Evolutionary conservation across 768 basidiomycete genomes (phyloP).

Genomic region (Suillus fuscotomentosus): DNA sequence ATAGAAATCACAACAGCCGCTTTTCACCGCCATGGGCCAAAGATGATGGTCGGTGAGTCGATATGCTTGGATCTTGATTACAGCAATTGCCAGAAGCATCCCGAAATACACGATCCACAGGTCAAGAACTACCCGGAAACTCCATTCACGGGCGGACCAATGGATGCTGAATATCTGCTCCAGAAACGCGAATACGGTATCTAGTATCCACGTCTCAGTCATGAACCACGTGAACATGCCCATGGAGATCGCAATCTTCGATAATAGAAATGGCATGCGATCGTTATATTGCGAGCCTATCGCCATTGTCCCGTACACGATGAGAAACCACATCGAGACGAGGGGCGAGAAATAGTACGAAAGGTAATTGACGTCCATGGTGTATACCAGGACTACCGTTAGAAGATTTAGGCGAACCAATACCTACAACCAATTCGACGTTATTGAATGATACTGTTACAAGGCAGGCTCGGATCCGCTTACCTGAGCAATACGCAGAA

Average conservation of each 20-base stretch:
- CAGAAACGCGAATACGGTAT: slow-evolving; percentile 61
- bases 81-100: slow-evolving; percentile 73
- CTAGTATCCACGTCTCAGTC: slow-evolving; percentile 58
- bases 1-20: slow-evolving; percentile 47
- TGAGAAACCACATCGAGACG: slow-evolving; percentile 87
- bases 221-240: slow-evolving; percentile 64
- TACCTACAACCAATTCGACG: slow-evolving; percentile 40
- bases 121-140: slow-evolving; percentile 86
- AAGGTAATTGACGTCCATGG: slow-evolving; percentile 90
- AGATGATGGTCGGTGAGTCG: slow-evolving; percentile 65
- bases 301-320: slow-evolving; percentile 80
- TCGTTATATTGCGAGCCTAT: slow-evolving; percentile 74
- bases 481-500: slow-evolving; percentile 72
- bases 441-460: slow-evolving; percentile 6
- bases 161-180: slow-evolving; percentile 66
- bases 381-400: slow-evolving; percentile 79
- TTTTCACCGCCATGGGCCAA: slow-evolving; percentile 61
- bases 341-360: slow-evolving; percentile 91
- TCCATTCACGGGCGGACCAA: slow-evolving; percentile 88
- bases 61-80: slow-evolving; percentile 73
- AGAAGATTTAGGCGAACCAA: slow-evolving; percentile 82
- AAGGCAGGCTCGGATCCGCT: slow-evolving; percentile 13
- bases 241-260: slow-evolving; percentile 70
- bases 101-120: slow-evolving; percentile 87
- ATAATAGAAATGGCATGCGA: slow-evolving; percentile 59